Evolutionary conservation across 2,329 filamentous ascomycete species (phyloP).

Genomic region (Alternaria solani): DNA sequence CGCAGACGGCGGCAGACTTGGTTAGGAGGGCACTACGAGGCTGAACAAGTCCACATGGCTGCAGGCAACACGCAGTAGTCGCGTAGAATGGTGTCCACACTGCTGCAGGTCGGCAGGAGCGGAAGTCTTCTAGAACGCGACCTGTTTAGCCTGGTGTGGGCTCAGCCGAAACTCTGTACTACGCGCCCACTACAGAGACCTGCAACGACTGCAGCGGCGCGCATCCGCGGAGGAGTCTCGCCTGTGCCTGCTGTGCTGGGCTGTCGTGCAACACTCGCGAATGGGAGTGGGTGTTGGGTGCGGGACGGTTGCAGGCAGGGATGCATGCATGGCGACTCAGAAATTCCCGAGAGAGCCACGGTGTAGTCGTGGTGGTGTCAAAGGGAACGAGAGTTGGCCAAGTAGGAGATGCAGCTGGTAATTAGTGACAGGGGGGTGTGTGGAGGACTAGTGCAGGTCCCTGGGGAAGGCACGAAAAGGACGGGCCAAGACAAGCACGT

Average conservation of each 20-base stretch:
- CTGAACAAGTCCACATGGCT: slow-evolving; percentile 13
- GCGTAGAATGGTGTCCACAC: slow-evolving; percentile 10
- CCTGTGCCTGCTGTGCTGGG: slow-evolving; percentile 12
- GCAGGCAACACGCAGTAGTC: slow-evolving; percentile 9
- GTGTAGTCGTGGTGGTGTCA: slow-evolving; percentile 2
- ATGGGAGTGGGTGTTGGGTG: slow-evolving; percentile 7
- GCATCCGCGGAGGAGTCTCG: slow-evolving; percentile 4
- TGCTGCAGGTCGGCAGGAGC: slow-evolving; percentile 13
- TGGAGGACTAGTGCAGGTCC: slow-evolving; percentile 7
- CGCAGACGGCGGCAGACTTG: neutral
- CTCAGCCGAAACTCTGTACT: slow-evolving; percentile 13
- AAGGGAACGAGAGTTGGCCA: neutral
- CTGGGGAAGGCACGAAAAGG: slow-evolving; percentile 12
- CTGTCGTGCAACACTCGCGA: slow-evolving; percentile 12
- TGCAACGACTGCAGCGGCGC: neutral
- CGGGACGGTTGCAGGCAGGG: neutral
- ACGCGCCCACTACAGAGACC: slow-evolving; percentile 1
- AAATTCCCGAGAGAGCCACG: slow-evolving; percentile 2
- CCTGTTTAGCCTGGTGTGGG: slow-evolving; percentile 9
- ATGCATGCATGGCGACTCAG: slow-evolving; percentile 6
- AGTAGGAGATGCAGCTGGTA: neutral
- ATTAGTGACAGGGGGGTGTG: neutral
- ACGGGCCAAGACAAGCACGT: slow-evolving; percentile 3
- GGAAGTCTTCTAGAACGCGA: slow-evolving; percentile 26
- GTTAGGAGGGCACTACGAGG: slow-evolving; percentile 1